phyloP scores from a whole-genome alignment of 352 stramenopile genomes.

The Phytophthora pini region DNA sequence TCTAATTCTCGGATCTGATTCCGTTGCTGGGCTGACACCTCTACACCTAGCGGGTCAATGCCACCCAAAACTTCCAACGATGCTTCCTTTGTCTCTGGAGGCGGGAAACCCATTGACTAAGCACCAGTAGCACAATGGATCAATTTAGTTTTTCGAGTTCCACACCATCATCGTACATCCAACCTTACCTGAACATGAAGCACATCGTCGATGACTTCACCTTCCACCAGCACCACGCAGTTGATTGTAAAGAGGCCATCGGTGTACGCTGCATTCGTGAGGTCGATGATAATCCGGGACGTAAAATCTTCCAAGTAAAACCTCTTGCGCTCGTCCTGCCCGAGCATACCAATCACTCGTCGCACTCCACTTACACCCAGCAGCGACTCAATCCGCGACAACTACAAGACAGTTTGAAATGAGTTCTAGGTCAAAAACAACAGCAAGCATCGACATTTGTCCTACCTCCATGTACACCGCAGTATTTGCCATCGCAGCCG shows the following conservation, averaged over 20 bases:
- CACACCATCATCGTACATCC: not conserved
- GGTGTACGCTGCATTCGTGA: constrained; percentile 79
- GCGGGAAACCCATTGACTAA: constrained; percentile 91
- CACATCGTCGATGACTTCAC: constrained; percentile 93
- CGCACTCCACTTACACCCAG: constrained; percentile 77
- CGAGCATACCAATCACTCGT: constrained; percentile 87
- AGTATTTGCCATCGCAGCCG: constrained; percentile 57
- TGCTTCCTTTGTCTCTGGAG: constrained; percentile 83
- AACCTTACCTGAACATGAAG: constrained; percentile 84
- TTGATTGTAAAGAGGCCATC: constrained; percentile 93
- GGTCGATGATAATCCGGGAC: constrained; percentile 80
- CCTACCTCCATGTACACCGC: constrained; percentile 65
- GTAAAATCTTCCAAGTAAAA: constrained; percentile 87
- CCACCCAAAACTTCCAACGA: constrained; percentile 79
- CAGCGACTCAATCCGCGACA: constrained; percentile 90
- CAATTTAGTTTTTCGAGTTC: not conserved
- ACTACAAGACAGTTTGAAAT: constrained; percentile 29
- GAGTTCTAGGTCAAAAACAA: not conserved
- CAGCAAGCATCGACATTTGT: not conserved
- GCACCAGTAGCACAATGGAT: not conserved
- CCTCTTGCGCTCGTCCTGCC: constrained; percentile 80
- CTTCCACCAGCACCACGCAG: constrained; percentile 93
- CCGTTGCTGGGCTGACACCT: constrained; percentile 81
- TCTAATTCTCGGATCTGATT: constrained; percentile 86
- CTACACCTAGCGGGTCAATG: constrained; percentile 83